phyloP scores from a whole-genome alignment of 148 eudicot genomes.

The Cornus controversa region DNA sequence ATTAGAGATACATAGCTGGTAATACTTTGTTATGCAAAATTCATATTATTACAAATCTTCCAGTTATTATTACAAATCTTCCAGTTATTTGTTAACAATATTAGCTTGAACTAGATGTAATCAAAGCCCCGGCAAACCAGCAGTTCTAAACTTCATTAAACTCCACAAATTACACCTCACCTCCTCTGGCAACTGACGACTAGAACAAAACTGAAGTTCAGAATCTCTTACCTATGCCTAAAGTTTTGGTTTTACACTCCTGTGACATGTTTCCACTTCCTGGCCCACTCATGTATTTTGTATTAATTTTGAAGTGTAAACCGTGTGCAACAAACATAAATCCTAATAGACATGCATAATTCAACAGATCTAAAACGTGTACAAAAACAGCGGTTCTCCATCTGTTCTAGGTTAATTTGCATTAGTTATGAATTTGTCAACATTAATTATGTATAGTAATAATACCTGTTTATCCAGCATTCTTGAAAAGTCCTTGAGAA shows the following conservation, averaged over 20 bases:
- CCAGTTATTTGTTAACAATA: too few species aligned
- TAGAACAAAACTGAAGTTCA: background rate
- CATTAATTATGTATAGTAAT: background rate
- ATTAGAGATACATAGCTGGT: too few species aligned
- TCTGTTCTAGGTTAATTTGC: too few species aligned
- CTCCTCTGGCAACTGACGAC: background rate
- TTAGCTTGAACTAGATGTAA: too few species aligned
- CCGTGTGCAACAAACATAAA: background rate
- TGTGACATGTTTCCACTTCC: background rate
- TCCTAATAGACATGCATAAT: background rate
- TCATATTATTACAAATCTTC: too few species aligned
- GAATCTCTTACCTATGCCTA: background rate
- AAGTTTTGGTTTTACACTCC: too few species aligned
- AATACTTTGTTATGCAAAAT: too few species aligned
- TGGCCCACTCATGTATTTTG: background rate
- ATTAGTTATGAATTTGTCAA: background rate
- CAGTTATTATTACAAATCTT: too few species aligned
- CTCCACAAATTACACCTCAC: too few species aligned
- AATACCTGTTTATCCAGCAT: conserved; percentile 19
- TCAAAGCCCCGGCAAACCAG: too few species aligned
- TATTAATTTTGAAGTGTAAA: background rate
- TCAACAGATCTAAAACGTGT: background rate
- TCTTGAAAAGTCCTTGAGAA: conserved; percentile 18
- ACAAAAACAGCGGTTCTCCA: too few species aligned
- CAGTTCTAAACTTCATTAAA: too few species aligned